Evolutionary conservation across 768 basidiomycete genomes (phyloP).

Genomic region (Mycena floridula): DNA sequence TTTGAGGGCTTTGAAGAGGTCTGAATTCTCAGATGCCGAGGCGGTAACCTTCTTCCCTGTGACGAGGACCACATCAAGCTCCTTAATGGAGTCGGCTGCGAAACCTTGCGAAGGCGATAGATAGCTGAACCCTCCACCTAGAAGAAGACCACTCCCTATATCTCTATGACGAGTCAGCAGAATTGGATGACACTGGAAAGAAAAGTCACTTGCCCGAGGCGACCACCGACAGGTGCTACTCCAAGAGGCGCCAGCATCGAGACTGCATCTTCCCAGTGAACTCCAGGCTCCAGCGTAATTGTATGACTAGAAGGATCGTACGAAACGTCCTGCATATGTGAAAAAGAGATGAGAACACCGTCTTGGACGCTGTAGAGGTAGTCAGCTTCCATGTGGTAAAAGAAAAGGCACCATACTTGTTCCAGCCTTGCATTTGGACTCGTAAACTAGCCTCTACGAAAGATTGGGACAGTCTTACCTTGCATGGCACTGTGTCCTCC

Average conservation of each 20-base stretch:
- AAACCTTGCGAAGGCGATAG: constrained; percentile 33
- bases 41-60: constrained; percentile 34
- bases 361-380: constrained; percentile 1
- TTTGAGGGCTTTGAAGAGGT: constrained; percentile 38
- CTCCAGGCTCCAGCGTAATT: constrained; percentile 6
- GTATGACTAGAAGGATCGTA: constrained; percentile 5
- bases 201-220: constrained; percentile 3
- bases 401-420: constrained; percentile 4
- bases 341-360: constrained; percentile 8
- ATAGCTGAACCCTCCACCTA: constrained; percentile 38
- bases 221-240: constrained; percentile 8
- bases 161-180: too few relatives aligned
- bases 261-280: constrained; percentile 4
- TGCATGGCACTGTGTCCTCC: constrained; percentile 19
- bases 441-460: too few relatives aligned
- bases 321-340: constrained; percentile 3
- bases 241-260: constrained; percentile 1
- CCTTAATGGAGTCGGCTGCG: constrained; percentile 30
- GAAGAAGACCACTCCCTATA: constrained; percentile 37
- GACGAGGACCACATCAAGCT: constrained; percentile 36
- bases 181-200: too few relatives aligned
- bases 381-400: too few relatives aligned
- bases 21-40: constrained; percentile 32
- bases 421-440: too few relatives aligned
- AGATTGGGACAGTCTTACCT: constrained; percentile 14